phyloP scores from a whole-genome alignment of 192 early-diverging fungal genomes.

The Coemansia sp. region DNA sequence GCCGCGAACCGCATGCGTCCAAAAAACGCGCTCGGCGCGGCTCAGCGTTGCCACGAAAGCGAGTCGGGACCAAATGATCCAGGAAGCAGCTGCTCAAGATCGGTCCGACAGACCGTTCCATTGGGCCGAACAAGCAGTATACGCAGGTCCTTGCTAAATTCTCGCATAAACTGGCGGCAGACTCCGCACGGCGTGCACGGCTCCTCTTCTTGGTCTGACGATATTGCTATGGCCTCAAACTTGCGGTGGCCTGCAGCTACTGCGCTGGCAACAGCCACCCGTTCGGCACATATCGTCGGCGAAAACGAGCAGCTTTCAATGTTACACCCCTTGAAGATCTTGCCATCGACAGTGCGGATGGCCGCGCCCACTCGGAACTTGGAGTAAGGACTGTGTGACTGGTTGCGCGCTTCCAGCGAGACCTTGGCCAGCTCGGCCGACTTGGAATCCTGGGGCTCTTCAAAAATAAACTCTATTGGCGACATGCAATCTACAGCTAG shows the following conservation, averaged over 20 bases:
- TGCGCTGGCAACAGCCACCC: slow-evolving; percentile 86
- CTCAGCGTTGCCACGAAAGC: slow-evolving; percentile 15
- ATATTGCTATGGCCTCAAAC: slow-evolving; percentile 77
- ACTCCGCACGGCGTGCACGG: slow-evolving; percentile 66
- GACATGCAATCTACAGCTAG: not conserved
- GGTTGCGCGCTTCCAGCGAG: slow-evolving; percentile 60
- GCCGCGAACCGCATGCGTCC: not conserved
- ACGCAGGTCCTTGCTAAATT: slow-evolving; percentile 69
- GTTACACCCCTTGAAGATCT: slow-evolving; percentile 73
- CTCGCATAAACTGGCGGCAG: slow-evolving; percentile 76
- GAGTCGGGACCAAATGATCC: slow-evolving; percentile 71
- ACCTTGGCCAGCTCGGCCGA: slow-evolving; percentile 21
- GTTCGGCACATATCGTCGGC: slow-evolving; percentile 87
- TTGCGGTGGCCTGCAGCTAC: slow-evolving; percentile 75
- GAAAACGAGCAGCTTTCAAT: slow-evolving; percentile 89
- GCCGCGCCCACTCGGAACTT: slow-evolving; percentile 91
- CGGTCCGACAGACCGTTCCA: slow-evolving; percentile 54
- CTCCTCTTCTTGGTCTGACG: slow-evolving; percentile 57
- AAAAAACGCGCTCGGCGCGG: slow-evolving; percentile 2
- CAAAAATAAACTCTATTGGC: slow-evolving; percentile 19
- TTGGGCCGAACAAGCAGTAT: slow-evolving; percentile 61
- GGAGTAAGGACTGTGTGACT: slow-evolving; percentile 86
- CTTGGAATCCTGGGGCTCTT: slow-evolving; percentile 20
- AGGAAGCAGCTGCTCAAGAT: slow-evolving; percentile 63
- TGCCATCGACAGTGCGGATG: slow-evolving; percentile 65